Percentiles rank a stretch among this genome's conserved stretches.
phyloP scores from a whole-genome alignment of 441 rosid genomes.

The Adansonia rubrostipa region DNA sequence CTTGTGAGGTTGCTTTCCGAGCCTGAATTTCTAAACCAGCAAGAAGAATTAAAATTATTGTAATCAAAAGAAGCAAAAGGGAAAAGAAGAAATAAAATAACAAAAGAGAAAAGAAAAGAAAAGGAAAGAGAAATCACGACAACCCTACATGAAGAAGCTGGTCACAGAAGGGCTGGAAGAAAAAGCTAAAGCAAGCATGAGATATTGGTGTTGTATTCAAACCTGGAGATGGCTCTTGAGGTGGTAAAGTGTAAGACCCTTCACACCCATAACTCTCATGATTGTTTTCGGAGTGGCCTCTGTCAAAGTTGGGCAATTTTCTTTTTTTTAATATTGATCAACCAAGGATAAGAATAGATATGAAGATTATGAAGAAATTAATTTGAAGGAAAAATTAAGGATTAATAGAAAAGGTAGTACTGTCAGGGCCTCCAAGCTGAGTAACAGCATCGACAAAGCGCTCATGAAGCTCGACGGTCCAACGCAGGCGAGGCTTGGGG shows the following conservation, averaged over 20 bases:
- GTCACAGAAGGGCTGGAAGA: conserved; percentile 22
- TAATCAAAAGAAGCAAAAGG: conserved; percentile 18
- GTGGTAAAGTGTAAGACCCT: conserved; percentile 99
- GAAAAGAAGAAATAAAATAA: not conserved
- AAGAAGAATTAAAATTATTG: conserved; percentile 28
- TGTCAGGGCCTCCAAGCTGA: conserved; percentile 99
- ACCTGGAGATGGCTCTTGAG: conserved; percentile 99
- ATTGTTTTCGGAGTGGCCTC: conserved; percentile 99
- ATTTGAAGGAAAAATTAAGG: not conserved
- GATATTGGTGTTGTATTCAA: conserved; percentile 36
- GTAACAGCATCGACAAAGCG: conserved; percentile 99
- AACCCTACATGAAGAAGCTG: conserved; percentile 28
- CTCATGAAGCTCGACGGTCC: conserved; percentile 99
- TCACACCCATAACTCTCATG: conserved; percentile 99
- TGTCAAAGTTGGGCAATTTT: conserved; percentile 30
- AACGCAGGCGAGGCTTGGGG: conserved; percentile 98
- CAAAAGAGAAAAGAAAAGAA: conserved; percentile 8
- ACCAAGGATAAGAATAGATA: too few relatives aligned
- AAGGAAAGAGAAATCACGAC: conserved; percentile 34
- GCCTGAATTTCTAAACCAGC: conserved; percentile 82
- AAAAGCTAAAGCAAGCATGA: conserved; percentile 33
- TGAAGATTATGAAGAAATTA: not conserved
- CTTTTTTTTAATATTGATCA: too few relatives aligned
- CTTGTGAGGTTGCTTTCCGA: conserved; percentile 99
- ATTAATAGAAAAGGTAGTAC: conserved; percentile 38